Evolutionary conservation across 2,329 filamentous ascomycete genomes (phyloP).

Genomic region (Scleromitrula shiraiana): DNA sequence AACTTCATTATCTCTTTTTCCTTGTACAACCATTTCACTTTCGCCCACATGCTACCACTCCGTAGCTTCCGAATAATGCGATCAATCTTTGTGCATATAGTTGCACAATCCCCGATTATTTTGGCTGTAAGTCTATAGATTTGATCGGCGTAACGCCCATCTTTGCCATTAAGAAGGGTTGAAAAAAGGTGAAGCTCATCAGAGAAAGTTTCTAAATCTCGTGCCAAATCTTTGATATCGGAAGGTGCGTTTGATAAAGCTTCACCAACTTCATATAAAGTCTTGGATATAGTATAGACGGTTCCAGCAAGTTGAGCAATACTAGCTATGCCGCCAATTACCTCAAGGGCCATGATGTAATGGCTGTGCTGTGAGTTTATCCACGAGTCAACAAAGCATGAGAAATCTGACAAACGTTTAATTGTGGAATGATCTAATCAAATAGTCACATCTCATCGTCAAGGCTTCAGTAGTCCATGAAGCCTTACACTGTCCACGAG

Average conservation of each 20-base stretch:
- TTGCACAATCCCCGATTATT: constrained; percentile 18
- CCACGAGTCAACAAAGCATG: too few relatives aligned
- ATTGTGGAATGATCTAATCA: too few relatives aligned
- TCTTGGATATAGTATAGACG: constrained; percentile 16
- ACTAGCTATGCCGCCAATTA: constrained; percentile 13
- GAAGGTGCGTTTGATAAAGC: constrained; percentile 15
- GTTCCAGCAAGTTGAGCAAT: constrained; percentile 14
- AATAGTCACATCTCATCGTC: too few relatives aligned
- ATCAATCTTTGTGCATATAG: constrained; percentile 16
- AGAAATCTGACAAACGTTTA: too few relatives aligned
- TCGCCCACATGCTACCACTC: constrained; percentile 10
- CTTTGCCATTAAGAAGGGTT: constrained; percentile 12
- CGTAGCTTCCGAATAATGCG: constrained; percentile 12
- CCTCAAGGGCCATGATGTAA: constrained; percentile 11
- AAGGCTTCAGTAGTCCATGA: too few relatives aligned
- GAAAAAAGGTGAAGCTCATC: constrained; percentile 13
- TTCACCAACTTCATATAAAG: constrained; percentile 13
- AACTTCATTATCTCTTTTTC: constrained; percentile 18
- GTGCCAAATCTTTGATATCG: constrained; percentile 18
- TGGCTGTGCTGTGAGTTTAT: too few relatives aligned
- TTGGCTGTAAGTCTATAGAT: constrained; percentile 15
- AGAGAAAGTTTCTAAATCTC: constrained; percentile 16
- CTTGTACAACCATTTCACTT: constrained; percentile 18
- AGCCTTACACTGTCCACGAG: too few relatives aligned
- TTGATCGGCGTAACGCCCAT: constrained; percentile 12